A percentile compares a stretch with the other conserved stretches of the same genome.
Evolutionary conservation across 495 filamentous ascomycete species (phyloP).

Genomic region (Aspergillus incahuasiensis): DNA sequence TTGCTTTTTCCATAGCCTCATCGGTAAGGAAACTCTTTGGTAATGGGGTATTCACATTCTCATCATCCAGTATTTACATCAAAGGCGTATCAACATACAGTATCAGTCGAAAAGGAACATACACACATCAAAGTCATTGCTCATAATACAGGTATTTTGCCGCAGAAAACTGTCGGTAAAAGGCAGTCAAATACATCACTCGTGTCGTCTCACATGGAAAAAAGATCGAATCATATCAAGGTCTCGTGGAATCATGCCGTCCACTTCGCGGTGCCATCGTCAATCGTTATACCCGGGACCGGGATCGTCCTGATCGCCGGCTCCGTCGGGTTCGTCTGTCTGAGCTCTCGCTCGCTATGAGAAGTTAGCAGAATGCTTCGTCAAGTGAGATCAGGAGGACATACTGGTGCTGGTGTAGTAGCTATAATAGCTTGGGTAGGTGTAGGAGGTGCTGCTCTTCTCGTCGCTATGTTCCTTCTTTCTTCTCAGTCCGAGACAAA

Average conservation of each 20-base stretch:
- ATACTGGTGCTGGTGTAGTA: conserved; percentile 43
- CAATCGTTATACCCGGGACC: conserved; percentile 31
- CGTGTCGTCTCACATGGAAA: conserved; percentile 4
- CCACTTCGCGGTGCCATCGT: background rate
- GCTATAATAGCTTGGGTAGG: conserved; percentile 42
- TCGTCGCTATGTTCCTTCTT: conserved; percentile 40
- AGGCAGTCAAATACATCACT: conserved; percentile 25
- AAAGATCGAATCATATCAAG: conserved; percentile 6
- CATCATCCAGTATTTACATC: conserved; percentile 31
- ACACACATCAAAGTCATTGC: conserved; percentile 14
- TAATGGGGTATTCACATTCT: conserved; percentile 1
- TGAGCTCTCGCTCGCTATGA: conserved; percentile 46
- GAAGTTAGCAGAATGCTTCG: conserved; percentile 8
- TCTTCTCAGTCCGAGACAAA: conserved; percentile 73
- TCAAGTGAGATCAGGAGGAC: background rate
- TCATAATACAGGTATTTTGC: conserved; percentile 31
- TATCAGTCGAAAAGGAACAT: conserved; percentile 11
- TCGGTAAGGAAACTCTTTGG: background rate
- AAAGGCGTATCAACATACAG: conserved; percentile 3
- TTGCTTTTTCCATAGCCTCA: background rate
- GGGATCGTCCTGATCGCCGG: conserved; percentile 39
- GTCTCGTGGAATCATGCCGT: conserved; percentile 14
- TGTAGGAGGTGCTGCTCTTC: conserved; percentile 39
- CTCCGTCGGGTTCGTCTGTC: conserved; percentile 46
- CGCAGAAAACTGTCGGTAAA: conserved; percentile 11